phyloP scores from a whole-genome alignment of 306 rosid genomes.

The Luffa aegyptiaca region DNA sequence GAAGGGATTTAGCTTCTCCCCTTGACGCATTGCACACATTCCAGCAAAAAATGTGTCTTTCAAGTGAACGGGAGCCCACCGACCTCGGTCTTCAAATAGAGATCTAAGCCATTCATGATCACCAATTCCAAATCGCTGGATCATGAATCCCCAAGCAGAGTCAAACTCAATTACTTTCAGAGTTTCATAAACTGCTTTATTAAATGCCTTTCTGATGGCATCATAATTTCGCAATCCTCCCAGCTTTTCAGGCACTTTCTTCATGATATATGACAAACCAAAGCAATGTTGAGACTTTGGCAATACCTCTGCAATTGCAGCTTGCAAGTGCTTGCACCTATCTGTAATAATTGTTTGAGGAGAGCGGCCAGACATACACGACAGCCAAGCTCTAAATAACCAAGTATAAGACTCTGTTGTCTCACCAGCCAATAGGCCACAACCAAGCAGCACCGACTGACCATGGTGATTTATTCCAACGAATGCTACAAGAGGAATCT shows the following conservation, averaged over 20 bases:
- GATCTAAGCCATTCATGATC: slow-evolving; percentile 88
- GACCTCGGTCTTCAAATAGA: slow-evolving; percentile 65
- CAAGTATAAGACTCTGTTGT: slow-evolving; percentile 60
- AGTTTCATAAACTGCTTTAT: slow-evolving; percentile 69
- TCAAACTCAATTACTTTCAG: slow-evolving; percentile 85
- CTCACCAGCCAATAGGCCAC: slow-evolving; percentile 85
- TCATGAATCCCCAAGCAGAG: slow-evolving; percentile 78
- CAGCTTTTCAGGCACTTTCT: slow-evolving; percentile 74
- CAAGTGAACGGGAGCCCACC: slow-evolving; percentile 75
- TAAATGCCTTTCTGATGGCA: slow-evolving; percentile 60
- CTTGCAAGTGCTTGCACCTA: slow-evolving; percentile 63
- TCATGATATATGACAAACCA: slow-evolving; percentile 79
- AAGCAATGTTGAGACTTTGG: slow-evolving; percentile 71
- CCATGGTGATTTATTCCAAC: slow-evolving; percentile 89
- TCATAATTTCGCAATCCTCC: slow-evolving; percentile 81
- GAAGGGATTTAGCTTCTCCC: slow-evolving; percentile 60
- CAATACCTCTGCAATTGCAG: slow-evolving; percentile 50
- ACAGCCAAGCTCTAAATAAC: slow-evolving; percentile 80
- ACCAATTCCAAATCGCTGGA: slow-evolving; percentile 60
- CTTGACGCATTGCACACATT: slow-evolving; percentile 48
- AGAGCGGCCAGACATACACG: slow-evolving; percentile 46
- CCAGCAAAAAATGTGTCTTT: slow-evolving; percentile 76
- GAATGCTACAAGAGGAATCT: slow-evolving; percentile 80
- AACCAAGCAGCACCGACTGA: slow-evolving; percentile 68
- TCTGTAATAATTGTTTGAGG: slow-evolving; percentile 80